phyloP scores from a whole-genome alignment of 352 stramenopile species.

The Pelagophyceae sp. region DNA sequence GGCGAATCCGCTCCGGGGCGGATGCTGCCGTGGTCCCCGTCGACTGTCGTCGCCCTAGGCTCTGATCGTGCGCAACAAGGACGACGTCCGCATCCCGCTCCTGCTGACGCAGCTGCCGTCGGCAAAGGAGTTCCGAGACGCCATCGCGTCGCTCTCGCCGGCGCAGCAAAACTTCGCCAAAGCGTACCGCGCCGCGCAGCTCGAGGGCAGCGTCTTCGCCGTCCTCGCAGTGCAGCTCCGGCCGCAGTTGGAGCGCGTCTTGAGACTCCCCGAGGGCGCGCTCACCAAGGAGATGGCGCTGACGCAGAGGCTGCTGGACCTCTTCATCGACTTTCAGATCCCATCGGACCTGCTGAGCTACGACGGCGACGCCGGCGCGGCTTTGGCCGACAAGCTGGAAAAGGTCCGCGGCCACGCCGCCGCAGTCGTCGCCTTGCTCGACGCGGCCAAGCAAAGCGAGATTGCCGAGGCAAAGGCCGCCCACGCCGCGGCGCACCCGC shows the following conservation, averaged over 20 bases:
- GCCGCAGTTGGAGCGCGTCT: slow-evolving; percentile 54
- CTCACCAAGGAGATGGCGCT: slow-evolving; percentile 57
- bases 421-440: slow-evolving; percentile 48
- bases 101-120: slow-evolving; percentile 58
- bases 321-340: slow-evolving; percentile 64
- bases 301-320: slow-evolving; percentile 53
- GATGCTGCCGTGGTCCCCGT: no score
- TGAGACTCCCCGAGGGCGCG: slow-evolving; percentile 39
- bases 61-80: slow-evolving; percentile 27
- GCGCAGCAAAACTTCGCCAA: slow-evolving; percentile 60
- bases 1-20: no score
- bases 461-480: slow-evolving; percentile 33
- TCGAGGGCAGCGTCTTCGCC: slow-evolving; percentile 53
- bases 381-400: slow-evolving; percentile 40
- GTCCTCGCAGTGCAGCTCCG: slow-evolving; percentile 58
- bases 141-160: slow-evolving; percentile 53
- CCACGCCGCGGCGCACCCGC: not conserved
- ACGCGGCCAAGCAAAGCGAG: slow-evolving; percentile 44
- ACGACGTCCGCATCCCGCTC: slow-evolving; percentile 58
- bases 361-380: slow-evolving; percentile 33
- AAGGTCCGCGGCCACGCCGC: slow-evolving; percentile 52
- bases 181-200: slow-evolving; percentile 55
- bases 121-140: slow-evolving; percentile 63
- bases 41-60: no score
- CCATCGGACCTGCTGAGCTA: slow-evolving; percentile 52